Base-by-base conservation (phyloP, 257 asterid species). In the Mentha longifolia region DNA sequence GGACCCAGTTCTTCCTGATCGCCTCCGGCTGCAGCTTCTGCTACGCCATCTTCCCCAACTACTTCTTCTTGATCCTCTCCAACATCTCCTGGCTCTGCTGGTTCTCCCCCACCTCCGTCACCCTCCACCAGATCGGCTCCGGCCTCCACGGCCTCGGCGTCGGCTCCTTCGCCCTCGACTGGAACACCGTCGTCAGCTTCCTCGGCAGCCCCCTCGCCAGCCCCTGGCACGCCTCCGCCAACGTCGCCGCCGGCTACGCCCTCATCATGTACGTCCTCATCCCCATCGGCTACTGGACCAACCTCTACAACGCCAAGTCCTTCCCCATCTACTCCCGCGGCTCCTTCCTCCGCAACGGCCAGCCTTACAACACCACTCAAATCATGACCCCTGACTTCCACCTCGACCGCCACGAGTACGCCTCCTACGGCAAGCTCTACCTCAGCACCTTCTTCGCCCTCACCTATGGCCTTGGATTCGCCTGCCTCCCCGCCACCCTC, bases 201-300 rank as follows among this genome's bases (percentile, higher is more conserved):
- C 89, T 93, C 1, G 98, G 96, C 25, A 90, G 98, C 78, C 98
- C 98, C 7, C 59, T 90, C 3, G 98, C 97, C 4, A 90, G 97
- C 65, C 98, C 98, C 0, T 90, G 98, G 96, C 90, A 90, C 39
- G 98, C 98, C 47, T 88, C 98, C 7, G 97, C 98, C 67, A 93
- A 93, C 52, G 85, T 93, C 0, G 98, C 98, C 4, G 95, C 14
- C 13, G 96, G 96, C 1, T 91, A 80, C 59, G 68, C 91, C 67
- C 68, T 93, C 12, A 70, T 87, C 22, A 84, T 89, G 95, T 91
- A 93, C 69, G 87, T 87, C 12, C 84, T 91, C 70, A 93, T 92
- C 12, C 97, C 98, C 4, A 47, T 89, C 19, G 79, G 90, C 81
- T 91, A 93, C 37, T 93, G 98, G 97, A 45, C 79, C 70, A 76